Evolutionary conservation across 2,329 filamentous ascomycete species (phyloP).

Genomic region (Fusarium tanahbumbuense): DNA sequence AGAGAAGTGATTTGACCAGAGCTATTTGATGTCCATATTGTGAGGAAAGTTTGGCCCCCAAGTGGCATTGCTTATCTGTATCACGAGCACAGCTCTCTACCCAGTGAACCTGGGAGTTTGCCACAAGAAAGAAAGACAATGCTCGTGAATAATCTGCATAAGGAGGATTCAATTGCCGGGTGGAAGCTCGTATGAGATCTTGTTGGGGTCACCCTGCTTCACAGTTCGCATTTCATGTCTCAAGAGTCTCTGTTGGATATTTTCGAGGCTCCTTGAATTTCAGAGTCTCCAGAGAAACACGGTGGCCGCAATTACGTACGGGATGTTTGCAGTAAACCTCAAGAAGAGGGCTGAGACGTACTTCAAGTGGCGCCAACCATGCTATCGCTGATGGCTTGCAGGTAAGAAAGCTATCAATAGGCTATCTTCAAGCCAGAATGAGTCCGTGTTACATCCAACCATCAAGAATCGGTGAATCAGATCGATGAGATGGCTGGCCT

Average conservation of each 20-base stretch:
- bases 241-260: slow-evolving; percentile 8
- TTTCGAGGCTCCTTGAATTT: slow-evolving; percentile 16
- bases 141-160: neutral
- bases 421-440: slow-evolving; percentile 2
- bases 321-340: neutral
- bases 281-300: slow-evolving; percentile 2
- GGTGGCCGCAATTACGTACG: slow-evolving; percentile 16
- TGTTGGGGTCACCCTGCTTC: neutral
- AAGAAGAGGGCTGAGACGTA: neutral
- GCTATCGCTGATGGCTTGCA: slow-evolving; percentile 1
- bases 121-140: slow-evolving; percentile 5
- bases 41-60: neutral
- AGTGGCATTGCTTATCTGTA: neutral
- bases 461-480: slow-evolving; percentile 2
- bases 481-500: neutral
- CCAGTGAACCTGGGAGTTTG: slow-evolving; percentile 14
- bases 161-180: neutral
- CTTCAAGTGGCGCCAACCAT: neutral
- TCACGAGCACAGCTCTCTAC: neutral
- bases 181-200: neutral
- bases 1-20: slow-evolving; percentile 1
- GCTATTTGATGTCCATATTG: neutral
- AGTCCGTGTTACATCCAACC: slow-evolving; percentile 5
- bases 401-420: slow-evolving; percentile 2
- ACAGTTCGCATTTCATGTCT: neutral